Evolutionary conservation across 225 moss, liverwort and hornwort species (phyloP).

Genomic region (Neckera pumila): DNA sequence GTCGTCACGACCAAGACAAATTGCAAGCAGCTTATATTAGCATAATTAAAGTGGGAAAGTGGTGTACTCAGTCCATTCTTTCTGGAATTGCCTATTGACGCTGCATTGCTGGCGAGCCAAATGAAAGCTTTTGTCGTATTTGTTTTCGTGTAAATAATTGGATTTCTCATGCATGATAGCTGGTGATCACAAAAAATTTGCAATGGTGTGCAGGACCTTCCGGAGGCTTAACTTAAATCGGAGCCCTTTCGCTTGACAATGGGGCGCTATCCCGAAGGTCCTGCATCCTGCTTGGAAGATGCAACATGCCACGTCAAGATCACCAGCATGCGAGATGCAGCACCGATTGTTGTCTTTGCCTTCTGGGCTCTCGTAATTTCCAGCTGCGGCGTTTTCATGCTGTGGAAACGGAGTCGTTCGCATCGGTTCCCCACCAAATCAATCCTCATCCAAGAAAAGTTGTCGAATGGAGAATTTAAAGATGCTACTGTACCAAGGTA

Average conservation of each 20-base stretch:
- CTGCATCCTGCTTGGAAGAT: slow-evolving; percentile 36
- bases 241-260: background rate
- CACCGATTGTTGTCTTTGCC: slow-evolving; percentile 37
- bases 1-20: background rate
- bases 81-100: background rate
- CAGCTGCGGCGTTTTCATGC: slow-evolving; percentile 20
- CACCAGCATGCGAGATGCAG: slow-evolving; percentile 41
- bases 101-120: background rate
- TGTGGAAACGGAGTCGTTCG: slow-evolving; percentile 29
- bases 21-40: background rate
- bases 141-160: background rate
- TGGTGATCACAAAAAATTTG: background rate
- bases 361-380: slow-evolving; percentile 44
- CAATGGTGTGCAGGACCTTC: background rate
- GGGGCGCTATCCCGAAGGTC: slow-evolving; percentile 62
- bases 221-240: background rate
- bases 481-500: background rate
- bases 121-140: background rate
- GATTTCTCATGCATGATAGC: background rate
- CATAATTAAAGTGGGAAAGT: background rate
- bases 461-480: background rate
- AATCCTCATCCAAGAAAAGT: slow-evolving; percentile 11
- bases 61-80: background rate
- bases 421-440: slow-evolving; percentile 20
- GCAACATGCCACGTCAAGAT: slow-evolving; percentile 55